phyloP scores from a whole-genome alignment of 768 basidiomycete genomes.

The Podaxis sp. region DNA sequence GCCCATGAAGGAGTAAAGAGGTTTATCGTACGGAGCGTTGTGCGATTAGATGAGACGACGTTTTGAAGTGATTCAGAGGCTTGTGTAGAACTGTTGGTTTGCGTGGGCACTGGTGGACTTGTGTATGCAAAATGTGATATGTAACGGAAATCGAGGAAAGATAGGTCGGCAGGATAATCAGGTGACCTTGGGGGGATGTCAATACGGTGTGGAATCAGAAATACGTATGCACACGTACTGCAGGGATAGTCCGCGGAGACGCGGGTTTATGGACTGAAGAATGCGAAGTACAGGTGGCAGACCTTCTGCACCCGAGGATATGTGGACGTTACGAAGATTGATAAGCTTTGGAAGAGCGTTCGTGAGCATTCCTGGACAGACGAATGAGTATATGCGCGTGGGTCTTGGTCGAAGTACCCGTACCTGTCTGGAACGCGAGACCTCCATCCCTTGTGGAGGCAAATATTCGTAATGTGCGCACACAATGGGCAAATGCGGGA shows the following conservation, averaged over 20 bases:
- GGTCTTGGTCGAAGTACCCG: conserved; percentile 1
- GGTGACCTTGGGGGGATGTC: conserved; percentile 32
- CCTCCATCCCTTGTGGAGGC: conserved; percentile 45
- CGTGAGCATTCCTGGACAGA: conserved; percentile 55
- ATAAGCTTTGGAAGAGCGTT: conserved; percentile 64
- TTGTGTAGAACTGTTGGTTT: conserved; percentile 30
- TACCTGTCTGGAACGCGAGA: conserved; percentile 66
- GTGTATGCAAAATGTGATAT: conserved; percentile 59
- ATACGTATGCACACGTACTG: conserved; percentile 31
- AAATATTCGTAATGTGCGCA: conserved; percentile 58
- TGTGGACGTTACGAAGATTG: conserved; percentile 59
- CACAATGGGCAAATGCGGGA: conserved; percentile 51
- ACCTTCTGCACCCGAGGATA: conserved; percentile 54
- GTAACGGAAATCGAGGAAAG: conserved; percentile 48
- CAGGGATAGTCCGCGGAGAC: conserved; percentile 56
- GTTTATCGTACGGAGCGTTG: conserved; percentile 50
- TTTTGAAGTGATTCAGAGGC: conserved; percentile 35
- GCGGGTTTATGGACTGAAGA: conserved; percentile 49
- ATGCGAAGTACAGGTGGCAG: conserved; percentile 51
- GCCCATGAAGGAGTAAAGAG: conserved; percentile 56
- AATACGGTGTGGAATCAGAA: not conserved
- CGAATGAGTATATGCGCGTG: not conserved
- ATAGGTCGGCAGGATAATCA: conserved; percentile 42
- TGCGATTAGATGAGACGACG: conserved; percentile 53
- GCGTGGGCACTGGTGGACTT: conserved; percentile 22